These are phyloP conservation scores for Backusella sp. DNA, from an alignment of 192 early-diverging fungal genomes.

Conservation along the genomic window DNA sequence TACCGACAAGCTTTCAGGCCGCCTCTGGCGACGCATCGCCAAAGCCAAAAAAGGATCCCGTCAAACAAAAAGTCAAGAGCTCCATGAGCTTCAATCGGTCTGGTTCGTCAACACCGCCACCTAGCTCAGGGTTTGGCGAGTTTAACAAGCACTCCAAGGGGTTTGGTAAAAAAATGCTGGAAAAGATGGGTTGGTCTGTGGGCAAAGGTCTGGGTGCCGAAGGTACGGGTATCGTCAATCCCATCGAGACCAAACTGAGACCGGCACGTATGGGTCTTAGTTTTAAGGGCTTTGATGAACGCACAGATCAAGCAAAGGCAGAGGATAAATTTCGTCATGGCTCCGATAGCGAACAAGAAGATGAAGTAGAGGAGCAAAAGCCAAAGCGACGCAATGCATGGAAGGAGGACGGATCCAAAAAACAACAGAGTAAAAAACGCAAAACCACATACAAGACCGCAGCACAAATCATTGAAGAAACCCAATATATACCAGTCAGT, in stretches of 20 bases:
- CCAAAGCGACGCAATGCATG: constrained; percentile 43
- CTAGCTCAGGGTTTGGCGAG: constrained; percentile 78
- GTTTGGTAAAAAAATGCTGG: constrained; percentile 79
- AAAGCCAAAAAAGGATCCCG: constrained; percentile 1
- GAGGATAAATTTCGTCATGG: constrained; percentile 37
- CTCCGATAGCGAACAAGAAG: constrained; percentile 32
- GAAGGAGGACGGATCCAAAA: constrained; percentile 25
- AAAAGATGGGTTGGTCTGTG: constrained; percentile 86
- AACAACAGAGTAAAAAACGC: constrained; percentile 23
- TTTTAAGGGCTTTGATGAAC: constrained; percentile 77
- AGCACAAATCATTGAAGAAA: constrained; percentile 65
- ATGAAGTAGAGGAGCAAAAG: constrained; percentile 18
- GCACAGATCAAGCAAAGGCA: constrained; percentile 61
- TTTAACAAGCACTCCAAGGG: constrained; percentile 78
- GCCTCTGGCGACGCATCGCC: neutral
- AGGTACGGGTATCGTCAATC: constrained; percentile 85
- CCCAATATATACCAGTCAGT: constrained; percentile 18
- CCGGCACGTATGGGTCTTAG: constrained; percentile 82
- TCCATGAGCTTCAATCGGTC: neutral
- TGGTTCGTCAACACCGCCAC: constrained; percentile 22
- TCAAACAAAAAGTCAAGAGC: constrained; percentile 14
- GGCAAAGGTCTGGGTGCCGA: constrained; percentile 90
- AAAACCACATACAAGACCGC: constrained; percentile 75
- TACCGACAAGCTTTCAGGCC: neutral
- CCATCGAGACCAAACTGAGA: constrained; percentile 85